These are phyloP conservation scores for Lipomyces orientalis DNA, from an alignment of 805 yeast species.

Conservation along the genomic window DNA sequence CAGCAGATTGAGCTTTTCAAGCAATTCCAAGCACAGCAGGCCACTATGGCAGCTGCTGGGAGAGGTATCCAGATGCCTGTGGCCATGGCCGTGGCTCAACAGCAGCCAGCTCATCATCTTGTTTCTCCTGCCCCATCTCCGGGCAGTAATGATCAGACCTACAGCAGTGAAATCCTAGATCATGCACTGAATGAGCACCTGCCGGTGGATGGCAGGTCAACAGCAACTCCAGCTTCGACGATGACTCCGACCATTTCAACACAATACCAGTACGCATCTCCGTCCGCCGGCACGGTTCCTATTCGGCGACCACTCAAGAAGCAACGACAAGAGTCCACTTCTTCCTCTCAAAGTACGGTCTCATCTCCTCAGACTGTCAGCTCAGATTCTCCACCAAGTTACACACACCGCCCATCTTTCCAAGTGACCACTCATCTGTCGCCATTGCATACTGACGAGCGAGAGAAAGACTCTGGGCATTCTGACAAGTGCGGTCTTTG, in stretches of 20 bases:
- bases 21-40: constrained; percentile 36
- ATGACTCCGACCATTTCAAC: constrained; percentile 15
- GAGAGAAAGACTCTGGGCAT: background rate
- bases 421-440: constrained; percentile 15
- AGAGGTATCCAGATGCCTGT: background rate
- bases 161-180: constrained; percentile 33
- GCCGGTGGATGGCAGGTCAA: constrained; percentile 24
- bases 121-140: constrained; percentile 62
- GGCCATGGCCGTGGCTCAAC: constrained; percentile 12
- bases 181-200: constrained; percentile 36
- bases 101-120: constrained; percentile 46
- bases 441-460: constrained; percentile 11
- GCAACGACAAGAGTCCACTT: background rate
- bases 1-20: constrained; percentile 34
- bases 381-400: constrained; percentile 13
- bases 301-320: constrained; percentile 19
- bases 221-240: constrained; percentile 28
- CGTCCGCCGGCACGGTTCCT: constrained; percentile 22
- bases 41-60: constrained; percentile 24
- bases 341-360: constrained; percentile 1
- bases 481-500: constrained; percentile 34
- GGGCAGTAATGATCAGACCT: constrained; percentile 39
- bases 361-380: background rate
- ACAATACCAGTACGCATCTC: constrained; percentile 17
- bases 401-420: constrained; percentile 4